A percentile compares a stretch with the other conserved stretches of the same genome.
phyloP scores from a whole-genome alignment of 1,139 yeast genomes.

The Scheffersomyces parashehatae region DNA sequence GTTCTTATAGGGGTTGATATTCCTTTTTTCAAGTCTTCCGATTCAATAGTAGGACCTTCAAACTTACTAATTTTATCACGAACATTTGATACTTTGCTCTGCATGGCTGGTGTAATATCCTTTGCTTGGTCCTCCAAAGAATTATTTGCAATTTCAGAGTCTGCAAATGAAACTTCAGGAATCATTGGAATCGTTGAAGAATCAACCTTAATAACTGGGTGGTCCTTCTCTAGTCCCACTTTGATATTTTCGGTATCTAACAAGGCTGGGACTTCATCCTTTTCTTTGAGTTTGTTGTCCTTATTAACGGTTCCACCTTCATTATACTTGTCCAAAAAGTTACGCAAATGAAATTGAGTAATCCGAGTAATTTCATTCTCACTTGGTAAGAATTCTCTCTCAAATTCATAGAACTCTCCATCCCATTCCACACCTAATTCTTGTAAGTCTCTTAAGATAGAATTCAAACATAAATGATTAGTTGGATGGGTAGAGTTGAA shows the following conservation, averaged over 20 bases:
- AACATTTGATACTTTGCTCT: constrained; percentile 21
- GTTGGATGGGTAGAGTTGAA: constrained; percentile 61
- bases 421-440: constrained; percentile 90
- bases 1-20: constrained; percentile 1
- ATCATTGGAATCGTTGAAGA: background rate
- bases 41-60: constrained; percentile 15
- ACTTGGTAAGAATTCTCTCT: constrained; percentile 75
- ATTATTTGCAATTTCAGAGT: constrained; percentile 10
- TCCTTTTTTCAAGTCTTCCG: background rate
- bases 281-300: constrained; percentile 1
- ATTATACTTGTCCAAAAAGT: constrained; percentile 59
- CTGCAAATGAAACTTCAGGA: constrained; percentile 20
- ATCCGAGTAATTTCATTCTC: constrained; percentile 92
- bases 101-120: constrained; percentile 15
- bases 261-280: constrained; percentile 2
- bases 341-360: constrained; percentile 84
- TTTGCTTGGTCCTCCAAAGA: background rate
- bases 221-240: constrained; percentile 1
- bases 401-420: constrained; percentile 79
- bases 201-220: background rate
- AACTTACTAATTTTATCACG: constrained; percentile 28
- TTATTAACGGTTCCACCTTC: constrained; percentile 19
- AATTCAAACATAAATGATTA: constrained; percentile 69
- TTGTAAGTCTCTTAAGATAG: constrained; percentile 69
- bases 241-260: background rate